phyloP scores from a whole-genome alignment of 2,329 filamentous ascomycete genomes.

The Nemania sp. region DNA sequence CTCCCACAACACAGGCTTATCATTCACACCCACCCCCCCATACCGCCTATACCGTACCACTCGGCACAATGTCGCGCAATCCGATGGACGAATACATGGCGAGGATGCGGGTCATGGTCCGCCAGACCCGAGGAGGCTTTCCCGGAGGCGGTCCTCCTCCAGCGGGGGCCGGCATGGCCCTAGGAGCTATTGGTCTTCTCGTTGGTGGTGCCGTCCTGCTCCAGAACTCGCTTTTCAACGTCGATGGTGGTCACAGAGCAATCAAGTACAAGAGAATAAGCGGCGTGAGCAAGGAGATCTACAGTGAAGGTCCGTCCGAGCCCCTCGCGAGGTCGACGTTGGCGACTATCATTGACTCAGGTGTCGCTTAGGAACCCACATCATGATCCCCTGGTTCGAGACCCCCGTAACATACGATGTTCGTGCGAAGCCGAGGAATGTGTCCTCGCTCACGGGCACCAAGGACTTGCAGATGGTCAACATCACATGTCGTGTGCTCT shows the following conservation, averaged over 20 bases:
- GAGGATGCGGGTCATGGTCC: slow-evolving; percentile 45
- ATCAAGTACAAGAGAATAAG: slow-evolving; percentile 97
- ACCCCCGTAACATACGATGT: slow-evolving; percentile 97
- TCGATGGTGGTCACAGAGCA: slow-evolving; percentile 97
- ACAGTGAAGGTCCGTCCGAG: slow-evolving; percentile 79
- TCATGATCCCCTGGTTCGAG: slow-evolving; percentile 96
- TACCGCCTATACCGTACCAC: slow-evolving; percentile 8
- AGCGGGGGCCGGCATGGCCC: slow-evolving; percentile 55
- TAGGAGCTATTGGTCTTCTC: slow-evolving; percentile 59
- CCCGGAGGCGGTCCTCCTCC: slow-evolving; percentile 58
- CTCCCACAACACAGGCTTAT: slow-evolving; percentile 16
- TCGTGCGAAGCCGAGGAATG: slow-evolving; percentile 95
- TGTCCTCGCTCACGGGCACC: slow-evolving; percentile 95
- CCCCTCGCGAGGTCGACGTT: slow-evolving; percentile 7
- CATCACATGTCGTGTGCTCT: slow-evolving; percentile 99
- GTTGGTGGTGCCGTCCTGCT: slow-evolving; percentile 64
- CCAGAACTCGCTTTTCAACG: slow-evolving; percentile 77
- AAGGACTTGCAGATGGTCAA: slow-evolving; percentile 99
- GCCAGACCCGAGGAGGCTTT: slow-evolving; percentile 56
- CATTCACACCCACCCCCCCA: background rate
- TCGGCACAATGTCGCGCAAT: slow-evolving; percentile 49
- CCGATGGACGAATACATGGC: slow-evolving; percentile 49
- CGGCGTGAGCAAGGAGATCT: slow-evolving; percentile 97
- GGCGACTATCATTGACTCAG: slow-evolving; percentile 36
- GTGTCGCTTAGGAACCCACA: slow-evolving; percentile 78